Percentiles rank a stretch among this genome's conserved stretches.
phyloP scores from a whole-genome alignment of 208 protist genomes.

The Leishmania guyanensis region DNA sequence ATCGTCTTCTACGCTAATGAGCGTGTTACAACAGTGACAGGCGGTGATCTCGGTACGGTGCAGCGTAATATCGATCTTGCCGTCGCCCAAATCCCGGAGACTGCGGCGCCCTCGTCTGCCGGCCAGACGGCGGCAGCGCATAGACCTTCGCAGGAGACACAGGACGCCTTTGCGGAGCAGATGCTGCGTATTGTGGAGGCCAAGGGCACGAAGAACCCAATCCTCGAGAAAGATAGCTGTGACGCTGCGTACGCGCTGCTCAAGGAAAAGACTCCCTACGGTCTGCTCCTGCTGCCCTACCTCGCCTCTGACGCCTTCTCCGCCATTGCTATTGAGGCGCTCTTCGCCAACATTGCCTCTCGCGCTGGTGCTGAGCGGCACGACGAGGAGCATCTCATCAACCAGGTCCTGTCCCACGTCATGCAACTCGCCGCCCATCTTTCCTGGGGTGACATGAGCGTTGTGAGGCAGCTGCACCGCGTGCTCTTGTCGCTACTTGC shows the following conservation, averaged over 20 bases:
- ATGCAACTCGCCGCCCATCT: constrained; percentile 49
- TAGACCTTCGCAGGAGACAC: constrained; percentile 2
- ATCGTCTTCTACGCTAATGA: constrained; percentile 68
- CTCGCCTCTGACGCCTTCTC: constrained; percentile 69
- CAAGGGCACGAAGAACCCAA: constrained; percentile 40
- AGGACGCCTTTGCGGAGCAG: constrained; percentile 48
- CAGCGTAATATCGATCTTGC: constrained; percentile 59
- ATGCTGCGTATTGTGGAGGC: constrained; percentile 58
- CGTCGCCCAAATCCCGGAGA: constrained; percentile 20
- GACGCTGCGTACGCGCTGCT: constrained; percentile 49
- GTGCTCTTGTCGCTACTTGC: constrained; percentile 55
- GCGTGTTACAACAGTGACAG: constrained; percentile 41
- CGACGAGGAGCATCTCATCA: constrained; percentile 57
- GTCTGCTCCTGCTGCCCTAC: constrained; percentile 74
- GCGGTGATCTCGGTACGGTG: constrained; percentile 57
- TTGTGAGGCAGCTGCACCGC: constrained; percentile 48
- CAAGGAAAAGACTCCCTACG: constrained; percentile 40
- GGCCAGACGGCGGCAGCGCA: not conserved
- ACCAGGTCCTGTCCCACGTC: constrained; percentile 67
- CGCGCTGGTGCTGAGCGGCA: constrained; percentile 30
- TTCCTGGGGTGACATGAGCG: constrained; percentile 51
- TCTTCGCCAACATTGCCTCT: constrained; percentile 63
- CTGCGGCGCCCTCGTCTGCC: constrained; percentile 1
- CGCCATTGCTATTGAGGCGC: constrained; percentile 50
- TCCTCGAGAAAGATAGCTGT: constrained; percentile 43